Percentiles rank a stretch among this genome's conserved stretches.
Evolutionary conservation across 495 filamentous ascomycete genomes (phyloP).

Genomic region (Niebla homalea): DNA sequence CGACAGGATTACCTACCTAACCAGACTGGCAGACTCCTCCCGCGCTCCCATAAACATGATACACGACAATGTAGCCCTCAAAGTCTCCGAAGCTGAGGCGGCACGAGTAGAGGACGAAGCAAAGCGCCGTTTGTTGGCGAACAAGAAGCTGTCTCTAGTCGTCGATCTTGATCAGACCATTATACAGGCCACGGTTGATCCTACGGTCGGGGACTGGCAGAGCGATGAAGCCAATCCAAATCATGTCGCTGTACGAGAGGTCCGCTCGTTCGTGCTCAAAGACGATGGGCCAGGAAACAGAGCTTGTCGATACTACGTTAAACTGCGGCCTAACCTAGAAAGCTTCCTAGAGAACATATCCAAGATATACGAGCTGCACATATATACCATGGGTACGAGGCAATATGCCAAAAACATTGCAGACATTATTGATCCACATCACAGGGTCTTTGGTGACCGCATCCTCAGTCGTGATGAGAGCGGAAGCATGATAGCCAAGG

Average conservation of each 20-base stretch:
- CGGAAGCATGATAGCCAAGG: constrained; percentile 81
- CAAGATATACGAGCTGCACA: constrained; percentile 81
- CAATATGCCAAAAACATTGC: constrained; percentile 88
- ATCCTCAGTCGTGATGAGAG: constrained; percentile 96
- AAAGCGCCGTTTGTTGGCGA: constrained; percentile 65
- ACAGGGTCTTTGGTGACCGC: constrained; percentile 81
- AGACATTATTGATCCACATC: constrained; percentile 80
- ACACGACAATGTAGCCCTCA: constrained; percentile 75
- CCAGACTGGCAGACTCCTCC: constrained; percentile 45
- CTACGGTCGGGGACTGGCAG: constrained; percentile 93
- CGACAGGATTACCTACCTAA: constrained; percentile 43
- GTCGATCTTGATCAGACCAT: constrained; percentile 98
- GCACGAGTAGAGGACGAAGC: constrained; percentile 69
- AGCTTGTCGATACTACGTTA: constrained; percentile 92
- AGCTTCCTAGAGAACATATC: constrained; percentile 71
- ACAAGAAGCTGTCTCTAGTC: constrained; percentile 76
- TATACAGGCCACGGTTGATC: constrained; percentile 95
- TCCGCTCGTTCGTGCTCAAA: constrained; percentile 69
- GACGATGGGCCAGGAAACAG: constrained; percentile 67
- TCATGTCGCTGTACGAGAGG: constrained; percentile 77
- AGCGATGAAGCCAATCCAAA: constrained; percentile 79
- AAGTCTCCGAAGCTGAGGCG: constrained; percentile 61
- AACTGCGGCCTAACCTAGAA: constrained; percentile 83
- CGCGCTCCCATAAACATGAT: constrained; percentile 87
- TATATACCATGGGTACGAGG: constrained; percentile 98